These are phyloP conservation scores for Parmelia sp. DNA, from an alignment of 495 filamentous ascomycete genomes.

Conservation along the genomic window DNA sequence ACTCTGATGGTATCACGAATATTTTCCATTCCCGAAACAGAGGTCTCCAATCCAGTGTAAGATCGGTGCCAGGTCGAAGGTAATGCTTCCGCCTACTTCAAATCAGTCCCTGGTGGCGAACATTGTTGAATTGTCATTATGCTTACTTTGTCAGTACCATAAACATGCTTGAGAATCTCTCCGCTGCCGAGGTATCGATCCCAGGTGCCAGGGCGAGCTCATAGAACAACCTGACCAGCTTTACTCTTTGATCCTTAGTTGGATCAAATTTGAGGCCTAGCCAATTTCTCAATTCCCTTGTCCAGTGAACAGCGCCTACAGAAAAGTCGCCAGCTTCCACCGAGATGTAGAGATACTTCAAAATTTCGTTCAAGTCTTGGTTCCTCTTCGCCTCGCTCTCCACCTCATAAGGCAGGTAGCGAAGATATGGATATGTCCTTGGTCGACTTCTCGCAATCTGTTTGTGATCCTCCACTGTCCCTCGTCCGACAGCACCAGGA, in stretches of 20 bases:
- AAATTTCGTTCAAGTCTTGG: slow-evolving; percentile 69
- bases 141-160: slow-evolving; percentile 84
- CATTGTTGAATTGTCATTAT: background rate
- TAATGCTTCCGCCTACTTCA: slow-evolving; percentile 85
- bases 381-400: slow-evolving; percentile 71
- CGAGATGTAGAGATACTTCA: slow-evolving; percentile 86
- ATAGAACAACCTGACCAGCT: slow-evolving; percentile 86
- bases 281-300: slow-evolving; percentile 91
- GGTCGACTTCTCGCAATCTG: slow-evolving; percentile 62
- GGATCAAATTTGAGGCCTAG: slow-evolving; percentile 94
- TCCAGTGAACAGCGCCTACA: slow-evolving; percentile 94
- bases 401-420: slow-evolving; percentile 77
- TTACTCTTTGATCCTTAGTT: slow-evolving; percentile 70
- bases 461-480: slow-evolving; percentile 45
- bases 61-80: slow-evolving; percentile 77
- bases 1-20: slow-evolving; percentile 79
- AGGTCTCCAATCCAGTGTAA: slow-evolving; percentile 87
- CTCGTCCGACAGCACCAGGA: slow-evolving; percentile 51
- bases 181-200: slow-evolving; percentile 70
- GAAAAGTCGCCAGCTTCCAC: slow-evolving; percentile 89
- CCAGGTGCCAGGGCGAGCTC: slow-evolving; percentile 88
- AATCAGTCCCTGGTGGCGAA: slow-evolving; percentile 28
- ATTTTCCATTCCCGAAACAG: slow-evolving; percentile 86
- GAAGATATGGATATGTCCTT: slow-evolving; percentile 86
- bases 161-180: slow-evolving; percentile 95